Percentiles rank a stretch among this genome's conserved stretches.
Conservation (phyloP, 2,329 filamentous ascomycete species). For the Stagonosporopsis cucurbitacearum region DNA sequence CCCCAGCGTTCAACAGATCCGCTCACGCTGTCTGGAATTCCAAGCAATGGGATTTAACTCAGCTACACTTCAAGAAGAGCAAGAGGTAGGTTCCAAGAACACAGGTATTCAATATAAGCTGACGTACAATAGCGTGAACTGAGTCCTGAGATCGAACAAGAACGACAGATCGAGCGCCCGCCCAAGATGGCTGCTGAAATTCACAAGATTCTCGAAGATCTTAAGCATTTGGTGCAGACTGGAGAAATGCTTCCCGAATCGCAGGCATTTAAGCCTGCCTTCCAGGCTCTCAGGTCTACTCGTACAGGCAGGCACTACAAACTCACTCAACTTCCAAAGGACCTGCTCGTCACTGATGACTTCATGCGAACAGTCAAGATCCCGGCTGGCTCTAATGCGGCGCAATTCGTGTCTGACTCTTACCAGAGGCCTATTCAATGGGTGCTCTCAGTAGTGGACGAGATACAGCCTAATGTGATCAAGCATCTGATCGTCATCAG, state of each 20-base stretch:
- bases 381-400: background rate
- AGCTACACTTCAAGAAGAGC: slow-evolving; percentile 65
- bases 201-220: slow-evolving; percentile 54
- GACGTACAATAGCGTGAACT: slow-evolving; percentile 62
- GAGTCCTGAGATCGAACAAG: slow-evolving; percentile 67
- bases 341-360: slow-evolving; percentile 59
- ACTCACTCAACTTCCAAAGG: slow-evolving; percentile 44
- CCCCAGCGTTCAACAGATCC: slow-evolving; percentile 29
- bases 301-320: slow-evolving; percentile 50
- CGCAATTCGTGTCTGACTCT: slow-evolving; percentile 46
- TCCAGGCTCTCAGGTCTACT: slow-evolving; percentile 51
- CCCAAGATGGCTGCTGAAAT: slow-evolving; percentile 44
- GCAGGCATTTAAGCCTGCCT: slow-evolving; percentile 55
- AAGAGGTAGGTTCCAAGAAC: slow-evolving; percentile 49
- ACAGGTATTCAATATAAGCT: background rate
- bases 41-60: slow-evolving; percentile 39
- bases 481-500: slow-evolving; percentile 62
- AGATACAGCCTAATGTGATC: background rate
- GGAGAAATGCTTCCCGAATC: slow-evolving; percentile 44
- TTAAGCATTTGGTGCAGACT: slow-evolving; percentile 51
- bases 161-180: slow-evolving; percentile 63
- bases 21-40: slow-evolving; percentile 32
- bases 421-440: slow-evolving; percentile 64
- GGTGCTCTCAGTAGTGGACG: slow-evolving; percentile 50
- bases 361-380: slow-evolving; percentile 56